Conservation (phyloP, 139 green algal species). For the Desmodesmus armatus region DNA sequence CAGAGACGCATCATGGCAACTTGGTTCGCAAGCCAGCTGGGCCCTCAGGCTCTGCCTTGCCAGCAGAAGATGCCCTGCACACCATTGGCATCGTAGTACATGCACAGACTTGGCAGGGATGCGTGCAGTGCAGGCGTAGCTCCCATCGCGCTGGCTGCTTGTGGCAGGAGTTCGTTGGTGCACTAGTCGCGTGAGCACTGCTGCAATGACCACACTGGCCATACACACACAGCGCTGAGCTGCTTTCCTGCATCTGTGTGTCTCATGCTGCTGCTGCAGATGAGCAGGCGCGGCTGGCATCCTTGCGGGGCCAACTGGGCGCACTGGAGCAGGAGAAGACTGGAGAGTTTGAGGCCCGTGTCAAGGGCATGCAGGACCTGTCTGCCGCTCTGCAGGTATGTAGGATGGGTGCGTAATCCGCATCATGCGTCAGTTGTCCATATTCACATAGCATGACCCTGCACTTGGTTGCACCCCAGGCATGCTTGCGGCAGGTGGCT, state of each 20-base stretch:
- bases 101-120: background rate
- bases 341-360: constrained; percentile 5
- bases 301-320: constrained; percentile 13
- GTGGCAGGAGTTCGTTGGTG: too few relatives aligned
- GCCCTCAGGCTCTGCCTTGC: background rate
- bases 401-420: background rate
- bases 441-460: too few relatives aligned
- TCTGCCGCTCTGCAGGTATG: constrained; percentile 22
- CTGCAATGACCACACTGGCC: background rate
- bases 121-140: background rate
- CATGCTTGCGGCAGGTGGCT: too few relatives aligned
- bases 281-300: constrained; percentile 22
- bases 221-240: background rate
- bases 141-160: background rate
- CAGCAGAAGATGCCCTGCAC: background rate
- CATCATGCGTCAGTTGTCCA: too few relatives aligned
- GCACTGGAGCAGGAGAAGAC: constrained; percentile 12
- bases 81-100: too few relatives aligned
- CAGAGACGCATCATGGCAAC: background rate
- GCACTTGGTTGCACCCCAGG: too few relatives aligned
- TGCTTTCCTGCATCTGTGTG: background rate
- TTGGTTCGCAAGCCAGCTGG: background rate
- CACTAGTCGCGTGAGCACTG: background rate
- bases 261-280: background rate
- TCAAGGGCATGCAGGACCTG: constrained; percentile 27